These are phyloP conservation scores for Taphrina wiesneri DNA, from an alignment of 1,139 yeast species.

Conservation along the genomic window DNA sequence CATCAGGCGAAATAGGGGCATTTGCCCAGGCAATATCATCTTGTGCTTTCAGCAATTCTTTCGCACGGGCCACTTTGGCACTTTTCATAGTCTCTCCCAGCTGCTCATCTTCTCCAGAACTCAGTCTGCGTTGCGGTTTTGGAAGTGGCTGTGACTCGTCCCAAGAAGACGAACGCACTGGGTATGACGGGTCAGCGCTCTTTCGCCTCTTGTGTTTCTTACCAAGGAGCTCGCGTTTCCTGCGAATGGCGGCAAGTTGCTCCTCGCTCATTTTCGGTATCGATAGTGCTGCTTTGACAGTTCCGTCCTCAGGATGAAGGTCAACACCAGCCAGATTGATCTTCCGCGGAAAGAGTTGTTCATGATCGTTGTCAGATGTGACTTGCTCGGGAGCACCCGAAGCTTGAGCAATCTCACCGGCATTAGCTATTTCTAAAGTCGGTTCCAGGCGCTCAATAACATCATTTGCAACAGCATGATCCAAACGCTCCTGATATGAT, in stretches of 20 bases:
- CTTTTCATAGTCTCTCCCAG: slow-evolving; percentile 6
- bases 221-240: slow-evolving; percentile 24
- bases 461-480: background rate
- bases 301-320: slow-evolving; percentile 27
- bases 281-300: slow-evolving; percentile 14
- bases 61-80: slow-evolving; percentile 18
- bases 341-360: background rate
- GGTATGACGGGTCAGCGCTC: slow-evolving; percentile 22
- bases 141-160: slow-evolving; percentile 19
- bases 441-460: slow-evolving; percentile 2
- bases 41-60: slow-evolving; percentile 23
- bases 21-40: slow-evolving; percentile 33
- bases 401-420: background rate
- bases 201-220: slow-evolving; percentile 31
- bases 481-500: background rate
- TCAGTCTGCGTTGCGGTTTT: slow-evolving; percentile 12
- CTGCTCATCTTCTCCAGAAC: slow-evolving; percentile 9
- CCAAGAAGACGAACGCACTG: slow-evolving; percentile 27
- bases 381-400: background rate
- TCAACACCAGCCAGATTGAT: slow-evolving; percentile 27
- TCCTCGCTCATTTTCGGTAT: slow-evolving; percentile 24
- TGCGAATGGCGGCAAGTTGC: slow-evolving; percentile 20
- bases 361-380: background rate
- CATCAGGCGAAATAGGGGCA: slow-evolving; percentile 29
- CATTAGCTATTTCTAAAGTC: no score